phyloP scores from a whole-genome alignment of 495 filamentous ascomycete species.

The Aspergillus olivimuriae region DNA sequence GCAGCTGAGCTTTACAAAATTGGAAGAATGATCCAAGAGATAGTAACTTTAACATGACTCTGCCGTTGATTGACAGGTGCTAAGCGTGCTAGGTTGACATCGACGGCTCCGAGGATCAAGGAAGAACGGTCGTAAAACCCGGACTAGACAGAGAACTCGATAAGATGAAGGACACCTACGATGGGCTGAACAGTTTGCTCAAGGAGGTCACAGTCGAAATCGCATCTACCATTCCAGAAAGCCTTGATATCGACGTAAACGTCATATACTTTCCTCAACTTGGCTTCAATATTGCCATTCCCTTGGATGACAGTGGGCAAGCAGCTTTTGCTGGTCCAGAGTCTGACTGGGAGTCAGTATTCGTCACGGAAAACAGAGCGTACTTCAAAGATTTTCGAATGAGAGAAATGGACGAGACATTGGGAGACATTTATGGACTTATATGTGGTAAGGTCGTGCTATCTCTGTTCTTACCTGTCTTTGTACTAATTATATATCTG shows the following conservation, averaged over 20 bases:
- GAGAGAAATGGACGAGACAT: slow-evolving; percentile 72
- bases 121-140: slow-evolving; percentile 64
- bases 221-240: slow-evolving; percentile 53
- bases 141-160: slow-evolving; percentile 76
- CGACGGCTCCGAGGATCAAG: slow-evolving; percentile 64
- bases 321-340: slow-evolving; percentile 61
- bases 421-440: slow-evolving; percentile 77
- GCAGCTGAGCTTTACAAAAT: slow-evolving; percentile 51
- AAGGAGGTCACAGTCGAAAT: slow-evolving; percentile 58
- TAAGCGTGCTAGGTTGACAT: slow-evolving; percentile 63
- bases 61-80: not conserved
- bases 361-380: slow-evolving; percentile 60
- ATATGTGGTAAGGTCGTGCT: slow-evolving; percentile 88
- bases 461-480: too few species aligned
- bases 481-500: too few species aligned
- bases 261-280: slow-evolving; percentile 86
- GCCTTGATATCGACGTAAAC: slow-evolving; percentile 58
- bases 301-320: slow-evolving; percentile 52
- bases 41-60: slow-evolving; percentile 26
- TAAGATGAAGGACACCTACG: slow-evolving; percentile 66
- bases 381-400: slow-evolving; percentile 89
- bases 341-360: slow-evolving; percentile 68
- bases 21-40: slow-evolving; percentile 63
- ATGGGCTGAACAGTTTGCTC: slow-evolving; percentile 69
- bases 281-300: slow-evolving; percentile 79